Base-by-base conservation (phyloP, 352 stramenopile genomes). In the Globisporangium sylvaticum region DNA sequence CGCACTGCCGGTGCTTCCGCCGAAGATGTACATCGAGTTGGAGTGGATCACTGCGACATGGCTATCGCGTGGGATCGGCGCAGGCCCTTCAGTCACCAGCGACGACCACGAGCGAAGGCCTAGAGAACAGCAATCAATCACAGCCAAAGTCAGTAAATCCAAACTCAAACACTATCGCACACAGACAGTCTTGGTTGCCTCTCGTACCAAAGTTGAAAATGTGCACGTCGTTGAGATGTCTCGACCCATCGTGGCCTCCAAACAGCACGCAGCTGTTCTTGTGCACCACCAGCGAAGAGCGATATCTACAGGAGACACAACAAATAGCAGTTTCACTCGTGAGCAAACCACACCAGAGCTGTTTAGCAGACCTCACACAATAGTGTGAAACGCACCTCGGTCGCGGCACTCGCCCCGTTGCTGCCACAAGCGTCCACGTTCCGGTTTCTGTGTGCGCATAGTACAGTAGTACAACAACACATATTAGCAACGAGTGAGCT, bases 161-260 rank as follows among this genome's bases (percentile, higher is more conserved):
- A 46, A 46, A 20, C 39, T 46, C 39, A 46, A 44, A 46, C 39
- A 60, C 50, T n/a, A 56, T 27, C 46, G 39, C 39, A 46, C 39
- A 46, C 14, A 7, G 39, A 20, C 12, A n/a, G 7, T 18, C n/a
- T 12, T 24, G 8, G 15, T 55, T 46, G 46, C 9, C 44, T 29
- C 50, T 15, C 71, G 15, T 71, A 83, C 92, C 81, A 68, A 99
- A 98, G 72, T 99, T 93, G 79, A 98, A 99, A 1, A 98, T 79
- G 76, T 99, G 92, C 4, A 98, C 95, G 73, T 99, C 96, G 54
- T 98, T 97, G 22, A 99, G 81, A 73, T 99, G 96, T n/a, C 96
- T 79, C 22, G 95, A 99, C 0, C 97, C 97, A 74, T 99, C 97
- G 76, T 99, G 97, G 1, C 97, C 97, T 15, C 97, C 97, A 81